phyloP scores from a whole-genome alignment of 2,329 filamentous ascomycete species.

The Sphaerulina populicola region DNA sequence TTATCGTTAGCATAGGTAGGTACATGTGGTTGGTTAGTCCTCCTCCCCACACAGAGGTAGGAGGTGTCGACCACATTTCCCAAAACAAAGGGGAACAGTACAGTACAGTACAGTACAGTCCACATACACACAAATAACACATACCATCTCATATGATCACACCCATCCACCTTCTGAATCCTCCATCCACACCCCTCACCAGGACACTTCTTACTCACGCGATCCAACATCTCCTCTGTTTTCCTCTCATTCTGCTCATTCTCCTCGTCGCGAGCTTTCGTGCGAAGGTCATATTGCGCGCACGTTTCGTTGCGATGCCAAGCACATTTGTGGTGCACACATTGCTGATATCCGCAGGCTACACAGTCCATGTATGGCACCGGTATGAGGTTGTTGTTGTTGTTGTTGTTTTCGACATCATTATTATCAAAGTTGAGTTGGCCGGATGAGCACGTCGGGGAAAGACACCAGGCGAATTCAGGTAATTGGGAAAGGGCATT shows the following conservation, averaged over 20 bases:
- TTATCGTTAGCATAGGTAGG: no score
- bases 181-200: slow-evolving; percentile 30
- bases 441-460: slow-evolving; percentile 43
- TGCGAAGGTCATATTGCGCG: slow-evolving; percentile 34
- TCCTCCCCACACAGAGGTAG: no score
- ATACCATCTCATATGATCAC: slow-evolving; percentile 32
- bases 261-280: slow-evolving; percentile 12
- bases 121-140: no score
- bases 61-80: no score
- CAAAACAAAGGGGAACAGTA: no score
- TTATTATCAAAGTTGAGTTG: slow-evolving; percentile 39
- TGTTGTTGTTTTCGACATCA: no score
- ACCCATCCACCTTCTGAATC: slow-evolving; percentile 37
- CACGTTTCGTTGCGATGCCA: slow-evolving; percentile 39
- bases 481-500: slow-evolving; percentile 39
- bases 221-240: slow-evolving; percentile 27
- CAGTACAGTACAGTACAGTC: no score
- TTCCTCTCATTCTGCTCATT: neutral
- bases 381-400: slow-evolving; percentile 27
- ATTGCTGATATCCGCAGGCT: slow-evolving; percentile 33
- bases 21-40: no score
- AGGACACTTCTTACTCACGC: slow-evolving; percentile 35
- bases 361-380: slow-evolving; percentile 38
- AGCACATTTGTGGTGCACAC: slow-evolving; percentile 29
- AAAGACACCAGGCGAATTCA: slow-evolving; percentile 48